Evolutionary conservation across 2,329 filamentous ascomycete genomes (phyloP).

Genomic region (Venturia nashicola): DNA sequence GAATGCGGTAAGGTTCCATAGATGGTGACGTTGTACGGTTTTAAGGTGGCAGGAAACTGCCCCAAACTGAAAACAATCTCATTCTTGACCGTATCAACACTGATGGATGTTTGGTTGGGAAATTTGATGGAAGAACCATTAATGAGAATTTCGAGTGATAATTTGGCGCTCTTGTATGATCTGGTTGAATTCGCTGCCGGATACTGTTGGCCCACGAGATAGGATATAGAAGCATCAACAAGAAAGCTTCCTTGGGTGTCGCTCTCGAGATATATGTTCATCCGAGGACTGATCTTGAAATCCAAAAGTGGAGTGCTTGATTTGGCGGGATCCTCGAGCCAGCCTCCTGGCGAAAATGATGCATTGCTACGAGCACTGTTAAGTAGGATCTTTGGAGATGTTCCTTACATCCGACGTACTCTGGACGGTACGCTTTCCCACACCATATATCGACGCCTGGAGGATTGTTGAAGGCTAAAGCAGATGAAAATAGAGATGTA

Average conservation of each 20-base stretch:
- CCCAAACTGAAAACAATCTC: neutral
- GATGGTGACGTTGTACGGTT: neutral
- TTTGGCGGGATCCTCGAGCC: constrained; percentile 27
- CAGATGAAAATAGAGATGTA: neutral
- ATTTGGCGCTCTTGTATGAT: neutral
- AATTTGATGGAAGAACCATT: neutral
- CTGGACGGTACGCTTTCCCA: constrained; percentile 34
- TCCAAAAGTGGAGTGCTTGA: constrained; percentile 28
- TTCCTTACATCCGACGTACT: constrained; percentile 21
- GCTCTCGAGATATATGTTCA: constrained; percentile 35
- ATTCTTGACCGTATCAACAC: neutral
- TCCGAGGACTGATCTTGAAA: constrained; percentile 31
- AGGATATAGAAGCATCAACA: constrained; percentile 29
- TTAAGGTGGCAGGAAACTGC: neutral
- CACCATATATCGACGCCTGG: constrained; percentile 35
- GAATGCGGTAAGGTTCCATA: neutral
- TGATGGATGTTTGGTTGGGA: neutral
- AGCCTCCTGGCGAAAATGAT: constrained; percentile 36
- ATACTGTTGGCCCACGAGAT: constrained; percentile 19
- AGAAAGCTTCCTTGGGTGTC: constrained; percentile 29
- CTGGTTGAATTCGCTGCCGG: neutral
- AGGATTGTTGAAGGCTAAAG: constrained; percentile 10
- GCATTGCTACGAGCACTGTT: neutral
- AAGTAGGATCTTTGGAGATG: constrained; percentile 17
- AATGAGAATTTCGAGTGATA: neutral